Evolutionary conservation across 371 early-diverging fungal species (phyloP), one percentile per base, ranked within the genome.

Genomic region (Apophysomyces ossiformis): DNA sequence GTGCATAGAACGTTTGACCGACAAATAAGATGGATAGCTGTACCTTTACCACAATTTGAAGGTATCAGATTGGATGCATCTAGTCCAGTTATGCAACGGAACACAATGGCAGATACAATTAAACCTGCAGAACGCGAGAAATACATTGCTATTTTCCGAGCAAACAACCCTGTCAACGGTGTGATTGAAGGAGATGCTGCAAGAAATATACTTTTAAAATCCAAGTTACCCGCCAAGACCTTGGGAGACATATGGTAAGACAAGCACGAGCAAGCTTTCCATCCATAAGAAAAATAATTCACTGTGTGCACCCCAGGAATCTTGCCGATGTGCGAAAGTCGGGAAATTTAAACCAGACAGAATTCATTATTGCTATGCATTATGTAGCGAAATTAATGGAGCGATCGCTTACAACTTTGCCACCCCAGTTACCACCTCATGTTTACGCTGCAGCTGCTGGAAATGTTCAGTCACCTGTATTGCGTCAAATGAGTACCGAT

Each of bases 331-430:
- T 89, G n/a, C 87, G 87, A 59, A 73, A 79, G 37, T 78, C 88
- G 41, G 93, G 92, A 45, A 75, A 85, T 43, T 67, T 94, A 38
- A 85, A 89, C 57, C 82, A 89, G 60, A 77, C 86, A 4, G 92
- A 90, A 72, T 94, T 94, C 72, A 84, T 85, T 16, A 89, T 93
- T 64, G 93, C 93, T 60, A 94, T 94, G 94, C 88, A 91, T 74
- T 91, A 89, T 67, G 84, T 94, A 66, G 87, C 90, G 38, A 84
- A 88, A 57, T 69, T 88, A 6, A 91, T 94, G 92, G 90, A 89
- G 66, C 86, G 87, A 9, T 82, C 85, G 8, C 73, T 82, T 47
- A 69, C 82, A n/a, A 71, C 69, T 21, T 78, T 92, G 37, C 93
- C 93, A 1, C 58, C 73, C 3, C 71, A 77, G 4, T 73, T 90